Evolutionary conservation across 805 yeast species (phyloP), one percentile per base, ranked within the genome.

Genomic region (Saturnispora halmiae): DNA sequence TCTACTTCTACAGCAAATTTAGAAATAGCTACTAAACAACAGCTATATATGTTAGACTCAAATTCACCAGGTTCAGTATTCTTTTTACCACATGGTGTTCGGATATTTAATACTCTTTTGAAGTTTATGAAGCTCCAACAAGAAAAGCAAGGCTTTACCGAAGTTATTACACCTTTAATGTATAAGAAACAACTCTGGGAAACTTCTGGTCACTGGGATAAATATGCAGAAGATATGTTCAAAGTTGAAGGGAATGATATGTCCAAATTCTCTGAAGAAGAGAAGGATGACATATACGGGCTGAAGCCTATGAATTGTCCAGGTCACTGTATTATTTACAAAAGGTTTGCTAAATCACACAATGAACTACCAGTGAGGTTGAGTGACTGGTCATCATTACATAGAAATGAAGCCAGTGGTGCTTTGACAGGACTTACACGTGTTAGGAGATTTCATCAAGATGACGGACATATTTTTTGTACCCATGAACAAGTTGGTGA

Each of bases 381-480:
- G 49, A 78, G 94, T 18, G 98, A 92, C 59, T 90, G 90, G 63
- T 81, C 94, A 19, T 85, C 95, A 2, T 65, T 92, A 44, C 98
- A 92, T 59, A 70, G 98, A 54, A 92, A 92, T 55, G 98, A 92
- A 61, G 80, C 94, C 21, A 80, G 94, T 43, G 98, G 98, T 3
- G 94, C 97, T 1, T 69, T 92, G 16, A 73, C 90, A 6, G 98
- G 98, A 0, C 66, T 92, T 28, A 92, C 97, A 0, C 69, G 98
- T 42, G 96, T 92, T 3, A 73, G 98, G 44, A 69, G 95, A 47
- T 92, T 92, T 63, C 98, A 92, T 60, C 98, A 92, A 63, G 98
- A 92, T 60, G 98, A 92, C 59, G 97, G 96, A 6, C 98, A 92
- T 53, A 88, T 92, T 21, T 92, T 92, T 59, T 92, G 98, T 56